Base-by-base conservation (phyloP, 139 green algal genomes). In the Auxenochlorella protothecoides region DNA sequence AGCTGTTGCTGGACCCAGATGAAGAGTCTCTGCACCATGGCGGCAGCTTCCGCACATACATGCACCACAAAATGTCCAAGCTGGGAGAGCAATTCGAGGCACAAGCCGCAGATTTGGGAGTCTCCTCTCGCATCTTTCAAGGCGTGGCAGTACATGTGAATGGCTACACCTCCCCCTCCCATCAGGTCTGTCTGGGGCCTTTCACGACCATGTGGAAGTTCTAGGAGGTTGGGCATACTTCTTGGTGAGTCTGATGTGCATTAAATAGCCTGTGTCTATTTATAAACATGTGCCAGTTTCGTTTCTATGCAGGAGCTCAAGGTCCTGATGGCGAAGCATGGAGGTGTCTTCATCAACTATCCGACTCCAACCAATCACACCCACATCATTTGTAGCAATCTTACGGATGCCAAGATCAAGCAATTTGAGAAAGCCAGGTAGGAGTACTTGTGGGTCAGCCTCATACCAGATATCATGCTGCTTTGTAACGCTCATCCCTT, bases 71-170 rank as follows among this genome's bases (percentile, higher is more conserved):
- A 64, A 86, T 87, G 53, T 44, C 55, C 6, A 95, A 94, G 74
- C 78, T 92, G 57, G 73, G 79, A 5, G 86, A 92, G 68, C 90
- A 88, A 53, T 82, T 92, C 79, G 68, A 76, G 60, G 78, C 65
- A 60, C n/a, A 74, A 59, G 65, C 75, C 3, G 73, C 66, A 62
- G 57, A 62, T 15, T 15, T 15, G 57, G 57, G 57, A 9, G 57
- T 15, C 9, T 15, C 11, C 9, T 11, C 57, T 10, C 51, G 81
- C n/a, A 69, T 97, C 57, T 97, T 97, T 66, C 11, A 55, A 3
- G 92, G 91, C 3, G 84, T 97, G 3, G 71, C 76, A 54, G 95
- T 97, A 51, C 81, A 88, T 73, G 92, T 97, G 54, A 95, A 97
- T 75, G 92, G 92, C 4, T 85, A 85, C 66, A 97, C 92, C 4